Base-by-base conservation (phyloP, 306 rosid genomes). In the Casuarina cunninghamiana region DNA sequence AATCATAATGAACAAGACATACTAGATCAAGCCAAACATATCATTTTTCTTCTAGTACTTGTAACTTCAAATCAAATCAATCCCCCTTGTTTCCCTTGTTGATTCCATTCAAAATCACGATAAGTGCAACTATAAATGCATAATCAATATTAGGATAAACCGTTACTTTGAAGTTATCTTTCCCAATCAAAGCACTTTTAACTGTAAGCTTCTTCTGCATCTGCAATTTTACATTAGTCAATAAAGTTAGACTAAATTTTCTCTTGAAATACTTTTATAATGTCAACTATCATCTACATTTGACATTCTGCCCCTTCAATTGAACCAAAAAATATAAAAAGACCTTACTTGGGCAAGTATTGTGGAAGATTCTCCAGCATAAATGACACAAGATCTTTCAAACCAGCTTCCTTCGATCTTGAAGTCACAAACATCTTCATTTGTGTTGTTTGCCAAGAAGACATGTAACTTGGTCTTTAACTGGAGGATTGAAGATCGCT, bases 371-470 rank as follows among this genome's bases (percentile, higher is more conserved):
- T 88, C 83, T 62, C 89, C 88, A 10, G 83, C 89, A 80, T 88
- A 78, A 69, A 90, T 16, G 53, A 79, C 80, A 74, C 89, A 90
- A 41, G 91, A 83, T 51, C 81, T 65, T 37, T 90, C 89, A 8
- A 63, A 73, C 89, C 91, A 88, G 17, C 86, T 88, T 63, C 91
- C 95, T 76, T 85, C 79, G 1, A 90, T 78, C 77, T 44, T 85
- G 78, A 78, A 88, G 77, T 88, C 95, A 77, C 89, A 84, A 44
- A 67, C 86, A 16, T 80, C 2, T 78, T 90, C 92, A 57, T 57
- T 43, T 15, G 79, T 82, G 53, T 88, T 90, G 38, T 57, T 78
- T 17, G 88, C 95, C 75, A 88, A 82, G 88, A 90, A 90, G 73
- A 90, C 92, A 48, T 87, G 82, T 67, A 87, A 82, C 54, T 86